A percentile compares a stretch with the other conserved stretches of the same genome.
Conservation (phyloP, 192 early-diverging fungal species). For the Dissophora ornata region DNA sequence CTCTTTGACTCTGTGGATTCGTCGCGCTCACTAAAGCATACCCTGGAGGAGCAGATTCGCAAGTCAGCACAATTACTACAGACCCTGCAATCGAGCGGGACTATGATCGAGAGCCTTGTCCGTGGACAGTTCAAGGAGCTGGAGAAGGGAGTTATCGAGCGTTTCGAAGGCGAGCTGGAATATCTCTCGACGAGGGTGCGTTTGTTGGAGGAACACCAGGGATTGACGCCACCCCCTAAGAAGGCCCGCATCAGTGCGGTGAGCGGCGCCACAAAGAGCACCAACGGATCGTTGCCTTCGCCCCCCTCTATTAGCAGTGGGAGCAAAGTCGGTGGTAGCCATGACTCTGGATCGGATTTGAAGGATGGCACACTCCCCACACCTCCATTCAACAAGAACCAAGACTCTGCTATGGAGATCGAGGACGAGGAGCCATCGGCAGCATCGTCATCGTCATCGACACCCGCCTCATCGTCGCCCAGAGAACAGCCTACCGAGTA, state of each 20-base stretch:
- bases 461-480: constrained; percentile 7
- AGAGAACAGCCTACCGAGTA: constrained; percentile 23
- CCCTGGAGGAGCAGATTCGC: constrained; percentile 83
- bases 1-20: constrained; percentile 70
- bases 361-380: constrained; percentile 50
- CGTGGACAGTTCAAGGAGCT: constrained; percentile 78
- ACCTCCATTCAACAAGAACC: constrained; percentile 46
- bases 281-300: constrained; percentile 8
- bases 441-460: constrained; percentile 8
- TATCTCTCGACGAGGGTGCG: constrained; percentile 29
- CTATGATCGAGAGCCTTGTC: constrained; percentile 85
- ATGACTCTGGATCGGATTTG: constrained; percentile 2
- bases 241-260: neutral
- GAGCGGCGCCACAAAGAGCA: neutral
- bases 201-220: constrained; percentile 43
- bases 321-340: neutral
- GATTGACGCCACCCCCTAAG: constrained; percentile 36
- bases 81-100: constrained; percentile 74
- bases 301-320: constrained; percentile 3
- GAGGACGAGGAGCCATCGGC: constrained; percentile 32
- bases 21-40: constrained; percentile 64
- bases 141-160: constrained; percentile 68
- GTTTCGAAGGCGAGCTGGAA: constrained; percentile 58
- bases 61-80: constrained; percentile 76
- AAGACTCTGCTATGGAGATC: constrained; percentile 46